Evolutionary conservation across 2,329 filamentous ascomycete genomes (phyloP), one percentile per base, ranked within the genome.

Genomic region (Ceratocystis variospora): DNA sequence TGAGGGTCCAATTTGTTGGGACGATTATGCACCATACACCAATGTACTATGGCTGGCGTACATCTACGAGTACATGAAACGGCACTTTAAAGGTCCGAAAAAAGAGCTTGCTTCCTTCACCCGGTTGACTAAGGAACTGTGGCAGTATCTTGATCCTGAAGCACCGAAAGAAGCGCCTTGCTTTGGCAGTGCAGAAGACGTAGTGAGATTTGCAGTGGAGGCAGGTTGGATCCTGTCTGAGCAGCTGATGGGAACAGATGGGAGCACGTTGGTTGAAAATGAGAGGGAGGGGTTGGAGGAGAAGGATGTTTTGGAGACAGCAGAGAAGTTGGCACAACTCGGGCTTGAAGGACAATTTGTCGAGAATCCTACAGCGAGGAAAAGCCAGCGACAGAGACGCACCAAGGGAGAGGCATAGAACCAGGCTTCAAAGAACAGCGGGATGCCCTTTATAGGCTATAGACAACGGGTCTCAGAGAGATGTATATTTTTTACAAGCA

Each of bases 31-130:
- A 33, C 83, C 84, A 0, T 87, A 86, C 72, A 85, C 82, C 3
- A 87, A 87, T 69, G 82, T 86, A 1, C 74, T 87, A 19, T 87
- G 84, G 84, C 77, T 87, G 53, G 81, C 82, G 2, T 87, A 86
- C 69, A 75, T 85, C 4, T 85, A 85, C 70, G 74, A 77, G 45
- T 85, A 84, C 72, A 73, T 85, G 66, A 70, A 76, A 2, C 70
- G 68, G 5, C 76, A 79, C 68, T 85, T 82, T 69, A 68, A 70
- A 10, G 81, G 82, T 4, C 74, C 77, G 7, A 78, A 76, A 69
- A 76, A 74, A 67, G 77, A 80, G 22, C 71, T 84, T 12, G 71
- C 71, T 3, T 68, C 69, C 1, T 86, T 85, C 70, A 76, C 75
- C 67, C 74, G 73, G 17, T 73, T 76, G 53, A 84, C 81, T 1